Conservation (phyloP, 2,329 filamentous ascomycete species). For the Botryotinia calthae region DNA sequence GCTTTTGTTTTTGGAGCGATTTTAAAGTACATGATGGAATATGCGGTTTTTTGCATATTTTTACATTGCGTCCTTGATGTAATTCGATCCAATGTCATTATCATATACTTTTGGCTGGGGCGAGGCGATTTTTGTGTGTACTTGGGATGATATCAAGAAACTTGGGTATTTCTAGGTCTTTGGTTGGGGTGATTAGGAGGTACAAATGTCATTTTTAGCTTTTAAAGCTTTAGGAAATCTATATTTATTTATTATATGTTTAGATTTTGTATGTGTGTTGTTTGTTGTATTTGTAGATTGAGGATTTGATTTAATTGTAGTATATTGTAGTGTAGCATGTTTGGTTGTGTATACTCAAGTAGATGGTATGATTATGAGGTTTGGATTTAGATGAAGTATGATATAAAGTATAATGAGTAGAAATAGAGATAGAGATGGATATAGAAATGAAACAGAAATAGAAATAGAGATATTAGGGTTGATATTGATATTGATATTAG, state of each 20-base stretch:
- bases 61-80: constrained; percentile 26
- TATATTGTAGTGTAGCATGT: neutral
- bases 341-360: neutral
- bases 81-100: constrained; percentile 23
- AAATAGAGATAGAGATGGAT: neutral
- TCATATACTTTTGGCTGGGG: constrained; percentile 21
- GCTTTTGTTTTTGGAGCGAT: constrained; percentile 31
- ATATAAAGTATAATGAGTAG: neutral
- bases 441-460: too few relatives aligned
- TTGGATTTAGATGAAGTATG: neutral
- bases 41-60: constrained; percentile 33
- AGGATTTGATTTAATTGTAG: neutral
- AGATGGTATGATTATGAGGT: neutral
- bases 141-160: constrained; percentile 23
- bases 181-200: constrained; percentile 14
- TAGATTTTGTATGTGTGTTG: neutral
- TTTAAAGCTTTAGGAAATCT: neutral
- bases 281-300: neutral
- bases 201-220: constrained; percentile 16
- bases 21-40: constrained; percentile 24
- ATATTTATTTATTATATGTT: neutral
- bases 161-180: constrained; percentile 13
- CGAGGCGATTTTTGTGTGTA: constrained; percentile 22
- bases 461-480: too few relatives aligned
- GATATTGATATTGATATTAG: too few relatives aligned